These are phyloP conservation scores for Neurospora sp. DNA, from an alignment of 495 filamentous ascomycete genomes.

Conservation along the genomic window DNA sequence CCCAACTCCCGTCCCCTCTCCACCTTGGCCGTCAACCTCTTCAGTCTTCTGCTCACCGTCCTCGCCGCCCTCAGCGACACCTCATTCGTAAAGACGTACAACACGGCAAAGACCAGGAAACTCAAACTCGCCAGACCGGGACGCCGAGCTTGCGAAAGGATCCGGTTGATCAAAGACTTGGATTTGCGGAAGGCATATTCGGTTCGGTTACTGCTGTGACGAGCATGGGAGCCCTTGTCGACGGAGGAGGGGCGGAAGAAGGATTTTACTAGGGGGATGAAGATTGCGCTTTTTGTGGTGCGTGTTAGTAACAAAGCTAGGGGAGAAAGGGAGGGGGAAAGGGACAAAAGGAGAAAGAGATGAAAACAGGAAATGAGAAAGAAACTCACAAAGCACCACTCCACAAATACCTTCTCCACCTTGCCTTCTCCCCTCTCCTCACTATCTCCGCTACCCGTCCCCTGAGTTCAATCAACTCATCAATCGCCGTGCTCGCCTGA, in stretches of 20 bases:
- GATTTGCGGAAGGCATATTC: slow-evolving; percentile 37
- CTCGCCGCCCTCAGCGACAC: slow-evolving; percentile 33
- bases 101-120: slow-evolving; percentile 35
- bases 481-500: slow-evolving; percentile 25
- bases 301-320: no score
- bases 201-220: slow-evolving; percentile 23
- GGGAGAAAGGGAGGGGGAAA: neutral
- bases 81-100: slow-evolving; percentile 40
- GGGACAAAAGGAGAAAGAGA: neutral
- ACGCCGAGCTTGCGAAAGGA: slow-evolving; percentile 25
- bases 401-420: slow-evolving; percentile 33
- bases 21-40: slow-evolving; percentile 29
- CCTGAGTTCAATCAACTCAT: slow-evolving; percentile 22
- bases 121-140: slow-evolving; percentile 33
- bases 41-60: slow-evolving; percentile 30
- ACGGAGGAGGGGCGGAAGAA: slow-evolving; percentile 28
- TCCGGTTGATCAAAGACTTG: slow-evolving; percentile 31
- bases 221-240: slow-evolving; percentile 8
- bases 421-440: slow-evolving; percentile 23
- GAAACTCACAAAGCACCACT: slow-evolving; percentile 31
- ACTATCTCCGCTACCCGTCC: slow-evolving; percentile 21
- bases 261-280: slow-evolving; percentile 32
- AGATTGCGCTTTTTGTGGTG: slow-evolving; percentile 21
- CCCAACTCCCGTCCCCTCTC: slow-evolving; percentile 31
- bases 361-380: neutral